Evolutionary conservation across 2,329 filamentous ascomycete genomes (phyloP).

Genomic region (Ophiosphaerella narmari): DNA sequence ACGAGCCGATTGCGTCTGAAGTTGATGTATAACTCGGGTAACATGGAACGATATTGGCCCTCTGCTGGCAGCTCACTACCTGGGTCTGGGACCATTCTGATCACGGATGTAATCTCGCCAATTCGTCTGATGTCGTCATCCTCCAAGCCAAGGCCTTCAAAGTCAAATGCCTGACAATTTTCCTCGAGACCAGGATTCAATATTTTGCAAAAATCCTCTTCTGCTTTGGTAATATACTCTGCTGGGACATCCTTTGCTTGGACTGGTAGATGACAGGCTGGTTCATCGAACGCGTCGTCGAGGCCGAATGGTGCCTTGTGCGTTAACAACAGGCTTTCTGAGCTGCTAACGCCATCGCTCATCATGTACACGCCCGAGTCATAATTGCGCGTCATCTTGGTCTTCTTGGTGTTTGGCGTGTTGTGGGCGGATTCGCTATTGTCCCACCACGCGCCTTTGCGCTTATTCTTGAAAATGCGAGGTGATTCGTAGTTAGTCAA

Average conservation of each 20-base stretch:
- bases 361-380: constrained; percentile 41
- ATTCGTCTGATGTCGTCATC: constrained; percentile 34
- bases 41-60: constrained; percentile 37
- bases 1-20: constrained; percentile 27
- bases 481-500: constrained; percentile 39
- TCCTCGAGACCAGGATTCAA: constrained; percentile 19
- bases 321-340: constrained; percentile 12
- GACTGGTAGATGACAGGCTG: background rate
- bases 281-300: constrained; percentile 1
- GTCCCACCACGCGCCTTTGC: constrained; percentile 39
- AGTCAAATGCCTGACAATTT: constrained; percentile 22
- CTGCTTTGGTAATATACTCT: constrained; percentile 9
- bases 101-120: constrained; percentile 29
- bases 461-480: constrained; percentile 40
- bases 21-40: constrained; percentile 29
- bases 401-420: constrained; percentile 28
- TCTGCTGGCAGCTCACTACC: constrained; percentile 30
- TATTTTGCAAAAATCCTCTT: constrained; percentile 12
- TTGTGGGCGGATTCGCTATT: constrained; percentile 17
- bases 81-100: constrained; percentile 27
- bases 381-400: constrained; percentile 35
- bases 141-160: constrained; percentile 12
- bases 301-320: constrained; percentile 21
- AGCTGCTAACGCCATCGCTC: constrained; percentile 32
- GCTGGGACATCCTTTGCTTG: background rate